Conservation (phyloP, 192 early-diverging fungal species). For the Gonapodya sp. region DNA sequence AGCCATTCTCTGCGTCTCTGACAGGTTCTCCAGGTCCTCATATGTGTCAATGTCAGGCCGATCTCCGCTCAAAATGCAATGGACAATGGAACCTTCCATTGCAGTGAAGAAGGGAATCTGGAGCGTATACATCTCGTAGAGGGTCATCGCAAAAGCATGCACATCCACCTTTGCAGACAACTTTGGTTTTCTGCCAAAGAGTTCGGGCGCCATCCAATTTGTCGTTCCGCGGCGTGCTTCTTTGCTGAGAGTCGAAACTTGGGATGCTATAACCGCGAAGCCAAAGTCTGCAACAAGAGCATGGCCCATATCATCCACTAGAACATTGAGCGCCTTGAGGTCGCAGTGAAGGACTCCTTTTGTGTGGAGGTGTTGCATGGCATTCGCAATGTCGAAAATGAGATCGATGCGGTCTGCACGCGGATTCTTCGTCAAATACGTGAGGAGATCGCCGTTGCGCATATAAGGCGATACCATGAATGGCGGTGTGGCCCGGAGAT, state of each 20-base stretch:
- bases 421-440: no score
- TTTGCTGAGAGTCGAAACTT: background rate
- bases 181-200: background rate
- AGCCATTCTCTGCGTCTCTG: no score
- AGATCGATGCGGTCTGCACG: no score
- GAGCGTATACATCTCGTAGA: background rate
- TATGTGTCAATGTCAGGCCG: no score
- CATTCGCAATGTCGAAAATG: background rate
- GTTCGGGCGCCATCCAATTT: no score
- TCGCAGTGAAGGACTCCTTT: background rate
- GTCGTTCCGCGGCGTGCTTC: background rate
- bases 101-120: no score
- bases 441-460: no score
- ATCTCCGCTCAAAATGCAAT: no score
- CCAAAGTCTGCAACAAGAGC: background rate
- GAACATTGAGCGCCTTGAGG: background rate
- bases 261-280: background rate
- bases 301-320: background rate
- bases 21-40: no score
- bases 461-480: no score
- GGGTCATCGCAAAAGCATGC: background rate
- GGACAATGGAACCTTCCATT: no score
- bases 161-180: background rate
- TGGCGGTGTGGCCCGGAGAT: no score
- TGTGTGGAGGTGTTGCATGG: background rate